A percentile compares a stretch with the other conserved stretches of the same genome.
Conservation (phyloP, 441 rosid species). For the Melastoma candidum region DNA sequence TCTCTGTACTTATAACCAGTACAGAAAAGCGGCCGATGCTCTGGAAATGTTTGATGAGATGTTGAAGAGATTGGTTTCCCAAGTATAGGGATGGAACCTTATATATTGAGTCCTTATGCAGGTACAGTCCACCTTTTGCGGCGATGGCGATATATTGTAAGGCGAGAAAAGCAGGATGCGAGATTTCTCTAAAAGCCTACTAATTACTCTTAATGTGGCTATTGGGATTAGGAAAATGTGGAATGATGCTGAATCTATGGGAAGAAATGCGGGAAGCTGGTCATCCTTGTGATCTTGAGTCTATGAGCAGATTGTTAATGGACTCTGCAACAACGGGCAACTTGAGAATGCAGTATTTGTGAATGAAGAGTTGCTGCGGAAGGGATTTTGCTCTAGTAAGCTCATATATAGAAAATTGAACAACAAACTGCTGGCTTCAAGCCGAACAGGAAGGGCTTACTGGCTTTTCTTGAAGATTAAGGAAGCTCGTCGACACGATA, state of each 20-base stretch:
- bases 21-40: slow-evolving; percentile 75
- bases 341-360: slow-evolving; percentile 81
- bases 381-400: slow-evolving; percentile 85
- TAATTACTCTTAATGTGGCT: slow-evolving; percentile 70
- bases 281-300: slow-evolving; percentile 51
- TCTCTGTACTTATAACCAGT: slow-evolving; percentile 46
- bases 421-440: slow-evolving; percentile 57
- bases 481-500: slow-evolving; percentile 54
- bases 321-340: slow-evolving; percentile 86
- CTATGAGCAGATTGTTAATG: slow-evolving; percentile 69
- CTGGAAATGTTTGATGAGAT: slow-evolving; percentile 79
- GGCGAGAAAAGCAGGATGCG: slow-evolving; percentile 63
- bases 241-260: slow-evolving; percentile 72
- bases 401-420: slow-evolving; percentile 62
- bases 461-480: slow-evolving; percentile 64
- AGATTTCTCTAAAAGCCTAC: slow-evolving; percentile 52
- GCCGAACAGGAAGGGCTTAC: slow-evolving; percentile 69
- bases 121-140: slow-evolving; percentile 88
- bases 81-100: slow-evolving; percentile 49
- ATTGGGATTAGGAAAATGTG: slow-evolving; percentile 86
- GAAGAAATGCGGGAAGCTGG: slow-evolving; percentile 80
- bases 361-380: slow-evolving; percentile 67
- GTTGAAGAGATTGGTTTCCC: slow-evolving; percentile 49
- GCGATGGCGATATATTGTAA: slow-evolving; percentile 69
- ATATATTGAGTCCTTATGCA: slow-evolving; percentile 56